phyloP scores from a whole-genome alignment of 2,329 filamentous ascomycete genomes.

The Huntiella bhutanensis region DNA sequence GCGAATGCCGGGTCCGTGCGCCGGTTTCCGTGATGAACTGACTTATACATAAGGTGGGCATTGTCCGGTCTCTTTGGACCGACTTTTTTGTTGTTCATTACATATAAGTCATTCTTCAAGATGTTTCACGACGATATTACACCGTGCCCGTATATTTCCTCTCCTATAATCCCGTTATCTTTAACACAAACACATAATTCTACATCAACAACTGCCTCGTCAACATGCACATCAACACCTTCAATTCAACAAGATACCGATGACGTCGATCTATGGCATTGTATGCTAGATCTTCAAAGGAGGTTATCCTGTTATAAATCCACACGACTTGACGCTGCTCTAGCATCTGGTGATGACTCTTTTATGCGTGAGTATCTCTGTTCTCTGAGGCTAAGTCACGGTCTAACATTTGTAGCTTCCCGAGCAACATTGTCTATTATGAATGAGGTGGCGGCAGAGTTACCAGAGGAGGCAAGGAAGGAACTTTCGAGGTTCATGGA shows the following conservation, averaged over 20 bases:
- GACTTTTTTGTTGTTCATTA: no score
- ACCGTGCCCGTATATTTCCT: no score
- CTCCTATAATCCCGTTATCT: no score
- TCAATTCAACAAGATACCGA: not conserved
- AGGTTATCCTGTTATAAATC: slow-evolving; percentile 31
- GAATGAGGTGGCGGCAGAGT: slow-evolving; percentile 14
- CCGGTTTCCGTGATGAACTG: no score
- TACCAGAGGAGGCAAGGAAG: slow-evolving; percentile 14
- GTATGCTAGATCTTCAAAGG: slow-evolving; percentile 29
- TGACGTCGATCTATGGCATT: slow-evolving; percentile 21
- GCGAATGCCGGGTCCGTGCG: no score
- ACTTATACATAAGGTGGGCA: no score
- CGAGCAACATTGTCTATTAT: slow-evolving; percentile 14
- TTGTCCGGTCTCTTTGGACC: no score
- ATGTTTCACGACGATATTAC: no score
- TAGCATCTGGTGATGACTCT: slow-evolving; percentile 21
- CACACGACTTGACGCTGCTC: slow-evolving; percentile 28
- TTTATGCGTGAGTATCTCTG: slow-evolving; percentile 25
- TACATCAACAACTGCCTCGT: no score
- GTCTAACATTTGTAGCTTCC: slow-evolving; percentile 11
- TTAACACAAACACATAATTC: no score
- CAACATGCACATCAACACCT: not conserved
- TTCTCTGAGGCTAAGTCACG: not conserved
- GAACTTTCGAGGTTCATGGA: slow-evolving; percentile 12
- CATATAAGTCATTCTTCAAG: no score